A percentile compares a stretch with the other conserved stretches of the same genome.
Conservation (phyloP, 78 protist species). For the Dictyostelium intermedium region DNA sequence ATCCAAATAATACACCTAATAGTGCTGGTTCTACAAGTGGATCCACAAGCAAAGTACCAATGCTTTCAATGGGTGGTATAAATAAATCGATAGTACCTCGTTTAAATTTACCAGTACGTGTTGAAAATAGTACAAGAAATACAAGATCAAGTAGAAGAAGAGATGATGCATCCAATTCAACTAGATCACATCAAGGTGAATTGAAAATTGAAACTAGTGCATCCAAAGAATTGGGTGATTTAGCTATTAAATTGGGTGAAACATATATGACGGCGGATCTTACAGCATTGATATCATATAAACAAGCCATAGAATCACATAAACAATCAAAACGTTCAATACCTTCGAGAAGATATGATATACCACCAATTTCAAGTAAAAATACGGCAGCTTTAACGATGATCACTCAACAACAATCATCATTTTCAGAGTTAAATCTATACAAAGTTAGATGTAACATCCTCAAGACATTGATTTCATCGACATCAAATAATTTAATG, state of each 20-base stretch:
- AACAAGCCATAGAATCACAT: constrained; percentile 66
- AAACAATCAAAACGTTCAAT: constrained; percentile 10
- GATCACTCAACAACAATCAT: neutral
- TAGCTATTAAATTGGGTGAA: constrained; percentile 78
- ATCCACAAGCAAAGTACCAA: neutral
- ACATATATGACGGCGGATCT: constrained; percentile 78
- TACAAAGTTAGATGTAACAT: constrained; percentile 68
- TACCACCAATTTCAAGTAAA: neutral
- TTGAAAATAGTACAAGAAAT: constrained; percentile 57
- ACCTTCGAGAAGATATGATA: neutral
- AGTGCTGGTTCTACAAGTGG: constrained; percentile 2
- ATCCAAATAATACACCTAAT: neutral
- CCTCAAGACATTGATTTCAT: constrained; percentile 25
- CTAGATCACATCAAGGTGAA: constrained; percentile 7
- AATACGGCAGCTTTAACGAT: neutral
- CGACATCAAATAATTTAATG: constrained; percentile 45
- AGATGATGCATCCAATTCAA: constrained; percentile 53
- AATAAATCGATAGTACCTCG: constrained; percentile 40
- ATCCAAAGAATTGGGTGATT: constrained; percentile 62
- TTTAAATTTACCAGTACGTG: constrained; percentile 55
- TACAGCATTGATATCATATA: constrained; percentile 76
- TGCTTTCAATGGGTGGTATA: neutral
- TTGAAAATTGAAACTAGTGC: constrained; percentile 41
- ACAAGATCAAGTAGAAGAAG: constrained; percentile 58
- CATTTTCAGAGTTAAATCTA: constrained; percentile 22